Percentiles rank a stretch among this genome's conserved stretches.
These are phyloP conservation scores for Eucalyptus coolabah DNA, from an alignment of 345 rosid genomes.

Conservation along the genomic window DNA sequence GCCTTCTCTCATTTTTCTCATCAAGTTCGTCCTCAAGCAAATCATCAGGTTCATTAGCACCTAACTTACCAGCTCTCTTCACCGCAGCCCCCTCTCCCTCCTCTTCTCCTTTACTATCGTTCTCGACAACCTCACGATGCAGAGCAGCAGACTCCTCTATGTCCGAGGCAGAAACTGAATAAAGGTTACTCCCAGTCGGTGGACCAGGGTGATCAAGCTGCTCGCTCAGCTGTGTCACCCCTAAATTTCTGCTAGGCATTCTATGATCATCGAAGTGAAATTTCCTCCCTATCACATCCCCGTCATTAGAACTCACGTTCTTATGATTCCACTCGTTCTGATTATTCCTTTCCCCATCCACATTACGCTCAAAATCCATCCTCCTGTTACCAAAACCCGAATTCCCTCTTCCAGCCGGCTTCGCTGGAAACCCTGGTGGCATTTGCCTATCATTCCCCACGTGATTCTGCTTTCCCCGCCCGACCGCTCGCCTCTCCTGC, in stretches of 20 bases:
- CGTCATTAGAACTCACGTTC: neutral
- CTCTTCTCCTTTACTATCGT: neutral
- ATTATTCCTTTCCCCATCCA: slow-evolving; percentile 10
- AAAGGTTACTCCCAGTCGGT: slow-evolving; percentile 35
- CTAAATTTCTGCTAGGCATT: slow-evolving; percentile 1
- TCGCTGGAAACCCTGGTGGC: slow-evolving; percentile 33
- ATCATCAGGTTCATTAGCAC: slow-evolving; percentile 23
- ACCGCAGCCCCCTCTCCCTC: neutral
- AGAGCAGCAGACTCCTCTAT: slow-evolving; percentile 30
- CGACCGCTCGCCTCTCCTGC: slow-evolving; percentile 11
- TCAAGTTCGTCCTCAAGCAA: slow-evolving; percentile 45
- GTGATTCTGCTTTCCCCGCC: slow-evolving; percentile 24
- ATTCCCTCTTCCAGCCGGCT: slow-evolving; percentile 14
- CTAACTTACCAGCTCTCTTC: neutral
- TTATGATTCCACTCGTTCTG: slow-evolving; percentile 8
- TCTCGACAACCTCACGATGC: slow-evolving; percentile 7
- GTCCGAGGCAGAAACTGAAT: slow-evolving; percentile 36
- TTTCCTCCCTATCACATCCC: neutral
- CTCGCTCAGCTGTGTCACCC: slow-evolving; percentile 17
- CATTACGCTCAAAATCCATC: slow-evolving; percentile 15
- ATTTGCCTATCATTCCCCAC: slow-evolving; percentile 10
- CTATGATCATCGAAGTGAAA: slow-evolving; percentile 14
- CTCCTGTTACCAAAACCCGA: slow-evolving; percentile 15
- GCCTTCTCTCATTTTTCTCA: slow-evolving; percentile 29
- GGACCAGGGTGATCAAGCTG: slow-evolving; percentile 68